These are phyloP conservation scores for Eucalyptus pumila DNA, from an alignment of 345 rosid genomes.

Conservation along the genomic window DNA sequence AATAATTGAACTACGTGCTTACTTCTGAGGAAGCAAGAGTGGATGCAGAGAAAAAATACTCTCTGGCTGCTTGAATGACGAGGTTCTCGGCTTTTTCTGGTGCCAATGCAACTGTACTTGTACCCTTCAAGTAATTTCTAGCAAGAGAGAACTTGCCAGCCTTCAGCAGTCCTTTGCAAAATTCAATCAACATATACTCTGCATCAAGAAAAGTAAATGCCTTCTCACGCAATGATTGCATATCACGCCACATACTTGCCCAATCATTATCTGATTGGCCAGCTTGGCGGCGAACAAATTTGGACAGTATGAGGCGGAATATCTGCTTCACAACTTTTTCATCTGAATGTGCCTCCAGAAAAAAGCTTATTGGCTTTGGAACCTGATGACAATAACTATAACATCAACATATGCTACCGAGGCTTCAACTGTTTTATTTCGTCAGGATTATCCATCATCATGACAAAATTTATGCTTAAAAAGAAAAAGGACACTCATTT, in stretches of 20 bases:
- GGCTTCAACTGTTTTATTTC: not conserved
- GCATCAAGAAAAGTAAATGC: conserved; percentile 86
- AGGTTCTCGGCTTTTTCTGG: conserved; percentile 86
- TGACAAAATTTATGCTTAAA: not conserved
- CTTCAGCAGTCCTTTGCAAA: conserved; percentile 92
- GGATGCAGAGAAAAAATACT: conserved; percentile 92
- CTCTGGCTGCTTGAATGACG: conserved; percentile 87
- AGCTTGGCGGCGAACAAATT: conserved; percentile 79
- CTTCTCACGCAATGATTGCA: conserved; percentile 71
- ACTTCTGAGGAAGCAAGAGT: conserved; percentile 86
- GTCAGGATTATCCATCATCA: not conserved
- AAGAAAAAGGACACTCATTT: not conserved
- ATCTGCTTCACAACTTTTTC: conserved; percentile 88
- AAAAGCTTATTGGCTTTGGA: conserved; percentile 71
- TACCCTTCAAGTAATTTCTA: conserved; percentile 87
- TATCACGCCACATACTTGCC: conserved; percentile 97
- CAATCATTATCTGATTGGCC: conserved; percentile 89
- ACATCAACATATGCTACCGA: not conserved
- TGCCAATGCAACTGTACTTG: conserved; percentile 68
- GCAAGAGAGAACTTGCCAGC: conserved; percentile 98
- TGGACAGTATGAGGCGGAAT: conserved; percentile 87
- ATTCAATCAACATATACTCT: conserved; percentile 81
- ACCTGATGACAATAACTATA: conserved; percentile 36
- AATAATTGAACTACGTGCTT: conserved; percentile 3
- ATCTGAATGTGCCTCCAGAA: conserved; percentile 68